These are phyloP conservation scores for Tolypocladium sp. DNA, from an alignment of 2,329 filamentous ascomycete genomes.

Conservation along the genomic window DNA sequence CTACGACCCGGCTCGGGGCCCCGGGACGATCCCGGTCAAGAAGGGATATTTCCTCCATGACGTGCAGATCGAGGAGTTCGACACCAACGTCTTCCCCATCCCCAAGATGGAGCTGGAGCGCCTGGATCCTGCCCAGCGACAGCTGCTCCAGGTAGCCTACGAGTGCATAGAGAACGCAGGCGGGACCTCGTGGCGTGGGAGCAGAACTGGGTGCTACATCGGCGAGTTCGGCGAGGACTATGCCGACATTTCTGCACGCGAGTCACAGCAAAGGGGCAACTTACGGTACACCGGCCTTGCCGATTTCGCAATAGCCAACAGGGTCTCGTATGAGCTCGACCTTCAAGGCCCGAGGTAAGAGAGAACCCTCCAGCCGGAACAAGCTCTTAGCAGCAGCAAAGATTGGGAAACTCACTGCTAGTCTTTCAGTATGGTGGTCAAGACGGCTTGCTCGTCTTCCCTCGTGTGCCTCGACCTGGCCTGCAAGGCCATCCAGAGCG, in stretches of 20 bases:
- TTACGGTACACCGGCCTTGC: constrained; percentile 14
- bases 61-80: constrained; percentile 9
- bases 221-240: constrained; percentile 7
- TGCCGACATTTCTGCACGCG: constrained; percentile 1
- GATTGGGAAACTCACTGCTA: no score
- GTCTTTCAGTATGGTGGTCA: constrained; percentile 14
- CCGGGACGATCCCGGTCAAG: constrained; percentile 1
- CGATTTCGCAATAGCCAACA: constrained; percentile 16
- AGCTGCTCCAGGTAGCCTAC: constrained; percentile 17
- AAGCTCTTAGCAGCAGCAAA: no score
- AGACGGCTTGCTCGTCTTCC: constrained; percentile 21
- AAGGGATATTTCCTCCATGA: constrained; percentile 16
- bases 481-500: constrained; percentile 12
- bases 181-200: background rate
- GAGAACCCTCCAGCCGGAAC: no score
- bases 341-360: constrained; percentile 7
- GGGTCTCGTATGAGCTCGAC: constrained; percentile 19
- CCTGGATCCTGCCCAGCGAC: constrained; percentile 21
- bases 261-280: constrained; percentile 1
- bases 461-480: constrained; percentile 18
- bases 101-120: constrained; percentile 14
- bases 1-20: constrained; percentile 2
- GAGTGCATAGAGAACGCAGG: constrained; percentile 8
- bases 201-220: constrained; percentile 5
- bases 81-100: constrained; percentile 15